Evolutionary conservation across 2,329 filamentous ascomycete species (phyloP), one percentile per base, ranked within the genome.

Genomic region (Scedosporium boydii): DNA sequence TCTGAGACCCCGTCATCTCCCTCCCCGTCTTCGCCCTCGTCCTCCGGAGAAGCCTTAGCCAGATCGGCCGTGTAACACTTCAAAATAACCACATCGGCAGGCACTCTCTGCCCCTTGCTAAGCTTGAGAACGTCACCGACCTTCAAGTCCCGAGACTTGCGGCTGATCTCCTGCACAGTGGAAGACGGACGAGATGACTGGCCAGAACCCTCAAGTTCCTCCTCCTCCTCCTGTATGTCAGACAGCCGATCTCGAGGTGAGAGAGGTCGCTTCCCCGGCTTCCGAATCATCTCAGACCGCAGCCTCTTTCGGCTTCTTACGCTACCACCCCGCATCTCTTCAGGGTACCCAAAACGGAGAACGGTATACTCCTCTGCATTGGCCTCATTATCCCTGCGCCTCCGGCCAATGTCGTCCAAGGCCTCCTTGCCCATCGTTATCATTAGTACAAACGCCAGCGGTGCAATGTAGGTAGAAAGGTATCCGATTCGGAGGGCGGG

Each of bases 341-440:
- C 76, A 2, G 82, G 79, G 56, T 88, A 83, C 56, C 85, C 83
- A 69, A 97, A 92, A 18, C 81, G 80, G 60, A 98, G 71, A 1
- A 96, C 86, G 0, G 84, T 88, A 70, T 96, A 98, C 62, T 86
- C 85, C 72, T 99, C 95, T 2, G 93, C 89, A 72, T 99, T 99
- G 3, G 95, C 93, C 74, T 99, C 95, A 16, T 88, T 89, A 73
- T 99, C 95, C 70, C 96, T 85, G 66, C 89, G 83, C 64, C 96
- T 83, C 67, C 95, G 81, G 61, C 87, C 89, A 69, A 99, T 90
- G 73, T 99, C 96, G 72, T 99, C 95, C 69, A 90, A 87, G 0
- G 95, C 96, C 75, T 99, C 96, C 73, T 99, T 99, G 18, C 92
- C 93, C 70, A 99, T 82, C 0, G 95, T 97, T 66, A 99, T 95